phyloP scores from a whole-genome alignment of 2,329 filamentous ascomycete species.

The Colletotrichum shisoi region DNA sequence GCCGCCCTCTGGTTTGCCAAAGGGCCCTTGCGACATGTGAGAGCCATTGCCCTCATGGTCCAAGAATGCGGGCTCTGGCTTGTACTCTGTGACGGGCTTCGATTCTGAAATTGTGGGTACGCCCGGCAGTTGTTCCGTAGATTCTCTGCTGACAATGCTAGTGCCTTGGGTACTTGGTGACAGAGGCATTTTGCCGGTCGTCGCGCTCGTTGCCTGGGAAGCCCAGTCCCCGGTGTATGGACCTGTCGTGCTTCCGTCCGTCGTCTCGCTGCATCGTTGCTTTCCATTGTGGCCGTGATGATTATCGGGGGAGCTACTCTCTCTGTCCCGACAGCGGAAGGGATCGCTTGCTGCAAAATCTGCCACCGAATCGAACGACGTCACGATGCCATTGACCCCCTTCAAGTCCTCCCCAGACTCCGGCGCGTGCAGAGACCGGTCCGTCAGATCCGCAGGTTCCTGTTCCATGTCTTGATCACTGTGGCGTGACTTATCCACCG shows the following conservation, averaged over 20 bases:
- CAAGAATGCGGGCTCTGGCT: conserved; percentile 21
- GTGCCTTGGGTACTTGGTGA: conserved; percentile 72
- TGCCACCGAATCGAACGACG: conserved; percentile 56
- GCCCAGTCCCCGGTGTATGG: conserved; percentile 67
- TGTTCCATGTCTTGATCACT: conserved; percentile 44
- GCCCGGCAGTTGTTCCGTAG: conserved; percentile 59
- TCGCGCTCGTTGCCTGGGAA: conserved; percentile 69
- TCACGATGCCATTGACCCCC: conserved; percentile 55
- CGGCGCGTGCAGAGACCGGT: conserved; percentile 47
- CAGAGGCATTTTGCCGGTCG: conserved; percentile 69
- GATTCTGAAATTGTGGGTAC: conserved; percentile 55
- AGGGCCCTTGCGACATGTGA: conserved; percentile 52
- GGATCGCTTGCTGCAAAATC: conserved; percentile 61
- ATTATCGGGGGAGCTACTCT: conserved; percentile 47
- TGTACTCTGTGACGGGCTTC: conserved; percentile 43
- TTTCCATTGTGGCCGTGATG: conserved; percentile 56
- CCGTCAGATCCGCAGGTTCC: conserved; percentile 44
- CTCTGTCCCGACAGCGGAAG: conserved; percentile 51
- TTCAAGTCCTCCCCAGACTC: conserved; percentile 50
- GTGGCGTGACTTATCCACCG: conserved; percentile 41
- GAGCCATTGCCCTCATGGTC: conserved; percentile 37
- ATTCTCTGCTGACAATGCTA: conserved; percentile 69
- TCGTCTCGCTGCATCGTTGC: conserved; percentile 68
- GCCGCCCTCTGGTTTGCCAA: conserved; percentile 56
- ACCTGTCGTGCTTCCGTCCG: conserved; percentile 65